Percentiles rank a stretch among this genome's conserved stretches.
These are phyloP conservation scores for Salvia miltiorrhiza DNA, from an alignment of 257 asterid genomes.

Conservation along the genomic window DNA sequence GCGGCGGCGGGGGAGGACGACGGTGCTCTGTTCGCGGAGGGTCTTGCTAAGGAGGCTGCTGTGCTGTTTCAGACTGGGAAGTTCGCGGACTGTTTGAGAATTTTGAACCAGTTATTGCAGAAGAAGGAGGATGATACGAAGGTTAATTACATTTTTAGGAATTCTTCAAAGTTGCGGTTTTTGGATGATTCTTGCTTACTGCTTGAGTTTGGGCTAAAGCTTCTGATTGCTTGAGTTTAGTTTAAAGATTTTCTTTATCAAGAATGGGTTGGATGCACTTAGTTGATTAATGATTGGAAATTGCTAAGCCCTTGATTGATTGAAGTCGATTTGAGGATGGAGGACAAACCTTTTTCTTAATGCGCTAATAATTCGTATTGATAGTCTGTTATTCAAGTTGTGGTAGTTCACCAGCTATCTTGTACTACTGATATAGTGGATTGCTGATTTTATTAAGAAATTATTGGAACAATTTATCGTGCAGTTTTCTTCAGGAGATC, in stretches of 20 bases:
- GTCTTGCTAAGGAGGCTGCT: slow-evolving; percentile 81
- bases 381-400: neutral
- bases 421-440: neutral
- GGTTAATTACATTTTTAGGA: slow-evolving; percentile 31
- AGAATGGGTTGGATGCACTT: neutral
- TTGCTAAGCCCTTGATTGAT: neutral
- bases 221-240: neutral
- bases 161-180: neutral
- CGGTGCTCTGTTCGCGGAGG: slow-evolving; percentile 46
- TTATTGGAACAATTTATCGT: neutral
- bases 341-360: neutral
- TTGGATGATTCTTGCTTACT: neutral
- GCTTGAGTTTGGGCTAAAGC: neutral
- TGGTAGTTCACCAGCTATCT: neutral
- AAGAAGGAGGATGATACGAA: slow-evolving; percentile 67
- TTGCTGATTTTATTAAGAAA: no score
- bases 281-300: neutral
- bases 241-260: neutral
- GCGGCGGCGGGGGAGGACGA: slow-evolving; percentile 47
- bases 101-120: slow-evolving; percentile 58
- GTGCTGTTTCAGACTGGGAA: slow-evolving; percentile 68
- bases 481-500: neutral
- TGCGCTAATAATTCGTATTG: neutral
- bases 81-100: slow-evolving; percentile 54
- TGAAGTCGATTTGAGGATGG: neutral